Evolutionary conservation across 495 filamentous ascomycete species (phyloP).

Genomic region (Paragyromitra xinjiangensis): DNA sequence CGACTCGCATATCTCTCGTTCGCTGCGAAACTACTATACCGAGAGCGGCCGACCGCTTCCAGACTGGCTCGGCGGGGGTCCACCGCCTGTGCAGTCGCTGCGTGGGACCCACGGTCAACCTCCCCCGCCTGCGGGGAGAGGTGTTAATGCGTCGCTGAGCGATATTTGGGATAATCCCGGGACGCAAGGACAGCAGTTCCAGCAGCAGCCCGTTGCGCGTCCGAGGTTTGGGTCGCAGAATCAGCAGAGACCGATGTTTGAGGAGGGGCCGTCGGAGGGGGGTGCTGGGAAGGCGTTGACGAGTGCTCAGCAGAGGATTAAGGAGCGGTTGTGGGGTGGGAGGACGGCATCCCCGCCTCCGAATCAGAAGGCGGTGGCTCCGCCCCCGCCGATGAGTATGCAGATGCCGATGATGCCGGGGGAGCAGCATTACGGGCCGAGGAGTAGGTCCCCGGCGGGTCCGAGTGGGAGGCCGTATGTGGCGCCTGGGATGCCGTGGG

Average conservation of each 20-base stretch:
- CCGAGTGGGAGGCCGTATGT: slow-evolving; percentile 34
- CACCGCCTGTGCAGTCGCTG: slow-evolving; percentile 66
- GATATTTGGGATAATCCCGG: slow-evolving; percentile 83
- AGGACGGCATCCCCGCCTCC: slow-evolving; percentile 49
- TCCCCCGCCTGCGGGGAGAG: slow-evolving; percentile 54
- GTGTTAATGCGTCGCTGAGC: slow-evolving; percentile 65
- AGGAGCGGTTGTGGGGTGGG: slow-evolving; percentile 70
- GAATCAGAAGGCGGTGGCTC: slow-evolving; percentile 28
- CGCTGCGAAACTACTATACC: slow-evolving; percentile 91
- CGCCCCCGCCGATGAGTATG: slow-evolving; percentile 57
- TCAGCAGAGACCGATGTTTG: slow-evolving; percentile 57
- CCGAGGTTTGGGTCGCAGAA: slow-evolving; percentile 65
- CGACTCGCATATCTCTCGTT: slow-evolving; percentile 92
- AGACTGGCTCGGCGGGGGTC: slow-evolving; percentile 83
- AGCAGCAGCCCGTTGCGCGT: slow-evolving; percentile 59
- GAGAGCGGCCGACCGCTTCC: slow-evolving; percentile 88
- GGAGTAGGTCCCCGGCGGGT: slow-evolving; percentile 34
- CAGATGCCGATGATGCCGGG: slow-evolving; percentile 48
- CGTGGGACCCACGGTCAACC: slow-evolving; percentile 64
- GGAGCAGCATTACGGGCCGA: slow-evolving; percentile 46
- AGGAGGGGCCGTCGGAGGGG: slow-evolving; percentile 52
- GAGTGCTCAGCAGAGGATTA: slow-evolving; percentile 71
- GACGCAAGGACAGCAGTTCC: slow-evolving; percentile 60
- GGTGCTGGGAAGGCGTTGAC: slow-evolving; percentile 58
- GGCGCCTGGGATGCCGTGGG: slow-evolving; percentile 54